phyloP scores from a whole-genome alignment of 2,329 filamentous ascomycete genomes.

The Penicillium sp. region DNA sequence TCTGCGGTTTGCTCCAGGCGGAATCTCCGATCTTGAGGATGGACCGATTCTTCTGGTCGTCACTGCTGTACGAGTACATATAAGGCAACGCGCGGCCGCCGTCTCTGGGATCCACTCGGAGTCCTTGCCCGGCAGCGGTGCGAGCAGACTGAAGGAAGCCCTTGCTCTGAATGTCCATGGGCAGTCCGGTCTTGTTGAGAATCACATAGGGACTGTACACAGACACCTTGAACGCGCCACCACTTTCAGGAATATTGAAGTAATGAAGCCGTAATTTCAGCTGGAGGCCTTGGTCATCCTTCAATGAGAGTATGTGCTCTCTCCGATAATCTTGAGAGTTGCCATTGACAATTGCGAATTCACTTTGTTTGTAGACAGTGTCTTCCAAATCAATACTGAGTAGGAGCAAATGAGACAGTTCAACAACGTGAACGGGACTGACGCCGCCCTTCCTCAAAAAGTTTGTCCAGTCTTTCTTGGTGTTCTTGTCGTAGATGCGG shows the following conservation, averaged over 20 bases:
- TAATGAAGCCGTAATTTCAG: constrained; percentile 85
- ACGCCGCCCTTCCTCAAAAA: constrained; percentile 94
- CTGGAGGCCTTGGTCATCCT: constrained; percentile 74
- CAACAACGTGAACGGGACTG: constrained; percentile 94
- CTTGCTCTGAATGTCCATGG: constrained; percentile 82
- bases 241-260: constrained; percentile 80
- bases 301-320: constrained; percentile 72
- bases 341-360: constrained; percentile 95
- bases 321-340: constrained; percentile 80
- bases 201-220: constrained; percentile 94
- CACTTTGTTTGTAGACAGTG: constrained; percentile 86
- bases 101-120: constrained; percentile 49
- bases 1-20: constrained; percentile 94
- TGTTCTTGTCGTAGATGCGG: constrained; percentile 97
- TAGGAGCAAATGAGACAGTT: constrained; percentile 85
- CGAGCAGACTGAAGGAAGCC: constrained; percentile 77
- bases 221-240: constrained; percentile 91
- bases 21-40: constrained; percentile 83
- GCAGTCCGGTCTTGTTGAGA: constrained; percentile 88
- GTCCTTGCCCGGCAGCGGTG: constrained; percentile 73
- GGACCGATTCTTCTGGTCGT: constrained; percentile 87
- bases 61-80: constrained; percentile 89
- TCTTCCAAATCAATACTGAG: constrained; percentile 97
- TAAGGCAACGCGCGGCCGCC: constrained; percentile 68
- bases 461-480: constrained; percentile 97